Base-by-base conservation (phyloP, 768 basidiomycete genomes). In the Psilocybe subaeruginosa region DNA sequence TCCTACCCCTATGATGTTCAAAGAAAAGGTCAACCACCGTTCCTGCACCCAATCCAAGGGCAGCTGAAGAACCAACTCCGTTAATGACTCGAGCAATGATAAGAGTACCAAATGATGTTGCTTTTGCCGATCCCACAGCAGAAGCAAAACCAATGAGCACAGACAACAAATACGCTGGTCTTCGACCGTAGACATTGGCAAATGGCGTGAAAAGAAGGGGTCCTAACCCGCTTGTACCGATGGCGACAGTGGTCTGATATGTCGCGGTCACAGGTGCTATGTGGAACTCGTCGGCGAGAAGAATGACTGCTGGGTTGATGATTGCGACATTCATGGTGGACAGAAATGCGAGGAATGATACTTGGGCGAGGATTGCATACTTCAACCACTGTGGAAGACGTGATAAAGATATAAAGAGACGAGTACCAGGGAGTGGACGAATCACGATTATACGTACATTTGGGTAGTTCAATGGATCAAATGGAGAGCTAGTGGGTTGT, bases 401-500 rank as follows among this genome's bases (percentile, higher is more conserved):
- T 49, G 64, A 48, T 27, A 56, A 50, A 33, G 43, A 11, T 1
- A 51, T 19, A 8, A 56, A n/a, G 50, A 23, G 48, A n/a, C 54
- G 17, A 31, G 23, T 27, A 12, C 16, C 17, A 29, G 19, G 19
- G 29, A 56, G 50, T 5, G 37, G 14, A 19, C 11, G 33, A 11
- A 7, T 35, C 11, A 11, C 33, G 54, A 39, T 16, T 50, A 46
- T 16, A 57, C 30, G 61, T 62, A 75, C 74, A 58, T 69, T 73
- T 23, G 78, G 78, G 55, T 78, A 80, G 59, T 78, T 79, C 56
- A 80, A 69, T 33, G 78, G 79, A 65, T 81, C 79, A 41, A 68
- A 70, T n/a, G 74, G 73, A 14, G 73, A 75, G 41, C 66, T 63
- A 3, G 77, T 73, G 14, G 79, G 79, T 49, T 82, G 80, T 31